Percentiles rank a stretch among this genome's conserved stretches.
Conservation (phyloP, 192 early-diverging fungal genomes). For the Coemansia sp. region DNA sequence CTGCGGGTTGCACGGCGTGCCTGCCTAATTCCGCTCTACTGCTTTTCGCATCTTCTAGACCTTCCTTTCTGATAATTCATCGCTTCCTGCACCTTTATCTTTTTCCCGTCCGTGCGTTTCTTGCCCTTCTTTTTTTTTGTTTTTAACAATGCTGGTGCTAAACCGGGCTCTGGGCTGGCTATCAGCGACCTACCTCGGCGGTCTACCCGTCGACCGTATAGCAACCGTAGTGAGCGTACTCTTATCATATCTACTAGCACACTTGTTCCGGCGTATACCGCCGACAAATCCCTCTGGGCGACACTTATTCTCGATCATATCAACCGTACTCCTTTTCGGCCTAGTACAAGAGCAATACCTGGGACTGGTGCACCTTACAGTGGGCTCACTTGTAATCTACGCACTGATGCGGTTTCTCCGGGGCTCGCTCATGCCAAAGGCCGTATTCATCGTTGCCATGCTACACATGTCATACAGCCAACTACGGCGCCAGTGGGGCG, state of each 20-base stretch:
- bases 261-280: constrained; percentile 64
- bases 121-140: too few relatives aligned
- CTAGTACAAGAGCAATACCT: constrained; percentile 61
- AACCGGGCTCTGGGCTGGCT: constrained; percentile 29
- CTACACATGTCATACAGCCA: constrained; percentile 67
- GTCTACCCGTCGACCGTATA: constrained; percentile 64
- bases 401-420: constrained; percentile 56
- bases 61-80: neutral
- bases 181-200: constrained; percentile 51
- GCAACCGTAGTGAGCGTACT: constrained; percentile 61
- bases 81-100: neutral
- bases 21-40: neutral
- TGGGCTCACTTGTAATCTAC: constrained; percentile 59
- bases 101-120: too few relatives aligned
- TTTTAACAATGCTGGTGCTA: constrained; percentile 29
- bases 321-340: constrained; percentile 61
- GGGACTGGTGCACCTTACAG: constrained; percentile 63
- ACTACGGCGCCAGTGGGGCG: constrained; percentile 40
- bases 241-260: constrained; percentile 62
- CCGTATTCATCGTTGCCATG: constrained; percentile 69
- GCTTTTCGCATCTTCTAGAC: neutral
- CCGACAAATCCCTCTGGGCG: constrained; percentile 42
- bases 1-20: neutral
- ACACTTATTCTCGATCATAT: constrained; percentile 64
- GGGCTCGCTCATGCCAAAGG: constrained; percentile 58